phyloP scores from a whole-genome alignment of 192 early-diverging fungal genomes.

The Linderina pennispora region DNA sequence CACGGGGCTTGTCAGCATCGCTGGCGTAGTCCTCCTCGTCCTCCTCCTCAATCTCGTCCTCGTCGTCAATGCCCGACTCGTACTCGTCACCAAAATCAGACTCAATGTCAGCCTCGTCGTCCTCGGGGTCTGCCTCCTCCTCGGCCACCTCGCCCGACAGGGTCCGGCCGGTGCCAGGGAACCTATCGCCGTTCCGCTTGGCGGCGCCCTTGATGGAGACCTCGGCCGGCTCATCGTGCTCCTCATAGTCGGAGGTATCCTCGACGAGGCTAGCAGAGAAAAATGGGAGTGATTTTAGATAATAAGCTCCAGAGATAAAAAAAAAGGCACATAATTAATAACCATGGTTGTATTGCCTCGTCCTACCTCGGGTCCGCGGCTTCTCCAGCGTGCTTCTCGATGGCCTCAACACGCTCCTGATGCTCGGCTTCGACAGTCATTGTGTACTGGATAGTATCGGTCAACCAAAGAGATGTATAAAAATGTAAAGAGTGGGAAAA shows the following conservation, averaged over 20 bases:
- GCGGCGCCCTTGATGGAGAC: neutral
- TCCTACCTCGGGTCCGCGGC: no score
- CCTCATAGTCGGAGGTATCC: no score
- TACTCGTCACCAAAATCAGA: constrained; percentile 27
- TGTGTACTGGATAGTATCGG: neutral
- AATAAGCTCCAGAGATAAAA: no score
- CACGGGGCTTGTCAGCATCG: constrained; percentile 6
- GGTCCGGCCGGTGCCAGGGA: neutral
- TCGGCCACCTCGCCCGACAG: neutral
- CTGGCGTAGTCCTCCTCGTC: constrained; percentile 14
- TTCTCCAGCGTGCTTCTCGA: no score
- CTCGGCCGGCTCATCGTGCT: neutral
- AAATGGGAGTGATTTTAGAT: no score
- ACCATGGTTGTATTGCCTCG: no score
- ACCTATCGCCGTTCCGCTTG: neutral
- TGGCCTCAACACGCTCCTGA: constrained; percentile 14
- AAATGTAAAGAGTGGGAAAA: neutral
- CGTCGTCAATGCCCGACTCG: constrained; percentile 6
- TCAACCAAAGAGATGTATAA: neutral
- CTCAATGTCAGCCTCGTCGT: constrained; percentile 1
- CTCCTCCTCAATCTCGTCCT: constrained; percentile 16
- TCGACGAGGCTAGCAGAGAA: no score
- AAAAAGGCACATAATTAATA: no score
- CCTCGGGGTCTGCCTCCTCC: constrained; percentile 1
- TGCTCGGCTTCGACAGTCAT: constrained; percentile 23